Conservation (phyloP, 176 grass and related monocot genomes). For the Avena atlantica region DNA sequence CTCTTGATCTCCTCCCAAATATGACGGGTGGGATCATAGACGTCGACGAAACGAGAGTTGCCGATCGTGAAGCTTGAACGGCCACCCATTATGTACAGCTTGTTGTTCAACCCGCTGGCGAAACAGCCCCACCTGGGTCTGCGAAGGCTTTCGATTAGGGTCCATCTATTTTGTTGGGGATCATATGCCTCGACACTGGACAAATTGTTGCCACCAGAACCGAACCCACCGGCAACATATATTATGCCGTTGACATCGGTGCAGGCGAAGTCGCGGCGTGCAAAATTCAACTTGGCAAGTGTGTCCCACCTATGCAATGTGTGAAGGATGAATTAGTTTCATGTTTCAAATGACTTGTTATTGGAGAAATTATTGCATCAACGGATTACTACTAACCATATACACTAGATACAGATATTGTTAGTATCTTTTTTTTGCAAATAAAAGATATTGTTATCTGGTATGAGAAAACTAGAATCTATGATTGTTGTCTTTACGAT, state of each 20-base stretch:
- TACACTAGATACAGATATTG: no score
- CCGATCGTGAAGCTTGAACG: constrained; percentile 86
- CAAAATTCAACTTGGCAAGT: constrained; percentile 76
- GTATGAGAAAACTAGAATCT: not conserved
- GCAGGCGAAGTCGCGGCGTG: constrained; percentile 69
- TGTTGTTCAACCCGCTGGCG: constrained; percentile 39
- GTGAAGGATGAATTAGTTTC: constrained; percentile 15
- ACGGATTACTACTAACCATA: no score
- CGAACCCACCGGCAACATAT: constrained; percentile 72
- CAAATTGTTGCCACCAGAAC: constrained; percentile 48
- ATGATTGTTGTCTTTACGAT: not conserved
- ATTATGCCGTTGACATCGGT: constrained; percentile 57
- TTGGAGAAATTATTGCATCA: not conserved
- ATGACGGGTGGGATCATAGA: constrained; percentile 48
- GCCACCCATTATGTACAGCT: constrained; percentile 74
- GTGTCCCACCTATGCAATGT: constrained; percentile 56
- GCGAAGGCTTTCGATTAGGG: constrained; percentile 54
- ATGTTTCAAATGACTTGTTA: not conserved
- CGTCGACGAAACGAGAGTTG: constrained; percentile 56
- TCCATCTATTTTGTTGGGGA: constrained; percentile 62
- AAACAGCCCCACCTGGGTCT: constrained; percentile 79
- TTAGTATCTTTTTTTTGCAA: no score
- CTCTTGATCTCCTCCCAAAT: constrained; percentile 72
- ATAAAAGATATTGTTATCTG: not conserved
- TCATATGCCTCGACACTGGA: constrained; percentile 71